Evolutionary conservation across 495 filamentous ascomycete genomes (phyloP).

Genomic region (Monascus purpureus): DNA sequence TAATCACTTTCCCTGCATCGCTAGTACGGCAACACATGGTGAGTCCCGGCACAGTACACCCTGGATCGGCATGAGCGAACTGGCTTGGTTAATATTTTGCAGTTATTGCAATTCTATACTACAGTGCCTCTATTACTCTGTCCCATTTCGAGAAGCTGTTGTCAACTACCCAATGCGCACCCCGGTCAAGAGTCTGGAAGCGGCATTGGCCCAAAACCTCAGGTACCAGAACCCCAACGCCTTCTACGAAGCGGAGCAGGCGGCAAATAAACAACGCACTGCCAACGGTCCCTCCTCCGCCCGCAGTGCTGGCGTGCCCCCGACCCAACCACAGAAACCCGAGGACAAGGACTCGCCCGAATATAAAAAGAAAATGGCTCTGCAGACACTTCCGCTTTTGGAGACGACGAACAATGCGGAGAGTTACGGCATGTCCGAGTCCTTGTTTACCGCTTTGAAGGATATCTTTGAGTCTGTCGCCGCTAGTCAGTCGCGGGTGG

Average conservation of each 20-base stretch:
- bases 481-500: constrained; percentile 65
- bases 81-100: too few relatives aligned
- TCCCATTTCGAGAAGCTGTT: constrained; percentile 87
- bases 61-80: too few relatives aligned
- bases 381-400: constrained; percentile 73
- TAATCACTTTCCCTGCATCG: background rate
- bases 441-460: constrained; percentile 83
- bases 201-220: constrained; percentile 29
- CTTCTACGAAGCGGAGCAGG: constrained; percentile 26
- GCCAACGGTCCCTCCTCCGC: constrained; percentile 18
- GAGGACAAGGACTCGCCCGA: constrained; percentile 77
- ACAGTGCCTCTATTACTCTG: constrained; percentile 92
- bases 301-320: constrained; percentile 34
- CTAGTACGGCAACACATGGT: constrained; percentile 97
- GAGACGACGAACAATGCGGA: constrained; percentile 64
- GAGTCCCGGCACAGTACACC: too few relatives aligned
- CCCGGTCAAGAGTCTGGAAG: constrained; percentile 38
- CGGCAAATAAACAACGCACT: constrained; percentile 31
- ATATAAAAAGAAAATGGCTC: constrained; percentile 90
- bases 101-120: constrained; percentile 98
- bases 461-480: constrained; percentile 93
- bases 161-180: constrained; percentile 72
- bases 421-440: constrained; percentile 86
- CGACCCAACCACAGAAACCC: constrained; percentile 51
- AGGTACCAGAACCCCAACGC: constrained; percentile 31